Conservation (phyloP, 2,329 filamentous ascomycete genomes). For the Davidsoniella eucalypti region DNA sequence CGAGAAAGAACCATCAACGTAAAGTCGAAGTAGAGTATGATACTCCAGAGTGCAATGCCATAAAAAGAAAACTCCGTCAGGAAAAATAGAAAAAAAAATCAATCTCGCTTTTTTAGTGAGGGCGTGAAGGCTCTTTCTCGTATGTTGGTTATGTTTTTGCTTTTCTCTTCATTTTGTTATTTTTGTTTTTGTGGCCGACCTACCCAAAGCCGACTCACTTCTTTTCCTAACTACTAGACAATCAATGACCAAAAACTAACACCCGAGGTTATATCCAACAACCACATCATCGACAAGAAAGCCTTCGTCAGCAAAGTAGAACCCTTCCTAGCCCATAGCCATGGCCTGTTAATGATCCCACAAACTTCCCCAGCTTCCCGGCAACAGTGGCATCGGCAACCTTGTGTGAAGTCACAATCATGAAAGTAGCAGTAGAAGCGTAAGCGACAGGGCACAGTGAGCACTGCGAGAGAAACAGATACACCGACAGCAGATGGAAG, state of each 20-base stretch:
- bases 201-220: neutral
- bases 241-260: neutral
- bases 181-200: neutral
- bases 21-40: no score
- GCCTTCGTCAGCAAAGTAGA: constrained; percentile 11
- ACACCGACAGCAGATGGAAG: constrained; percentile 4
- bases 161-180: constrained; percentile 4
- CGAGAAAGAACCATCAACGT: no score
- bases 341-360: constrained; percentile 12
- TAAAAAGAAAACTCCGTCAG: no score
- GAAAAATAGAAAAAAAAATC: no score
- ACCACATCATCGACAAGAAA: neutral
- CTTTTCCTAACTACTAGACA: constrained; percentile 1
- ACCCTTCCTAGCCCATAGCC: constrained; percentile 12
- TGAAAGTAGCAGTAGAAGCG: constrained; percentile 5
- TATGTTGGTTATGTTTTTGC: constrained; percentile 4
- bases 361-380: constrained; percentile 11
- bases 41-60: no score
- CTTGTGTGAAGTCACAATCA: no score
- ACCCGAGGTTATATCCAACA: neutral
- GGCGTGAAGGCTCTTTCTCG: neutral
- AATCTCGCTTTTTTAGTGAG: no score
- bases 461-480: constrained; percentile 10
- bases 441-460: constrained; percentile 6
- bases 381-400: neutral